Conservation (phyloP, 1,284 basidiomycete genomes). For the Sporisorium sorghi region DNA sequence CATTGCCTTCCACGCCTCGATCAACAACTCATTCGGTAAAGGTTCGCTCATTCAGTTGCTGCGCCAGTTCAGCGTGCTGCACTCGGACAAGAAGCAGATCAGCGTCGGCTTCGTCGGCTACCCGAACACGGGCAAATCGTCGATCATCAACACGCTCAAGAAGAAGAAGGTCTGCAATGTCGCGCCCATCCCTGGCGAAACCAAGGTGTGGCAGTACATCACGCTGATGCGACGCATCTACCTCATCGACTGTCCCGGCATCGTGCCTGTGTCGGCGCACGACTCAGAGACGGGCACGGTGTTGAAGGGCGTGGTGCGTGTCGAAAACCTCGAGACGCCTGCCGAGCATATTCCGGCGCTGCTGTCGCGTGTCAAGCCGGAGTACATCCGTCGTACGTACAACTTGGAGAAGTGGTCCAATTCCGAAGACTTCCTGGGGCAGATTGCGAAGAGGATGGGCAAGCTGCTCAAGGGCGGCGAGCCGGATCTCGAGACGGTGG, state of each 20-base stretch:
- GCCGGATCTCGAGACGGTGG: constrained; percentile 89
- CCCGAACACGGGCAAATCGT: constrained; percentile 97
- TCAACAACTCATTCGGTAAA: constrained; percentile 98
- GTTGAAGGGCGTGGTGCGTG: constrained; percentile 94
- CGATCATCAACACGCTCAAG: constrained; percentile 98
- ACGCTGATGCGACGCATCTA: constrained; percentile 95
- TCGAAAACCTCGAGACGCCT: constrained; percentile 92
- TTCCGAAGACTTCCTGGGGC: constrained; percentile 81
- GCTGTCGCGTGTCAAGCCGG: constrained; percentile 87
- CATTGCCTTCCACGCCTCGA: constrained; percentile 97
- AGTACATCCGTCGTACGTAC: constrained; percentile 93
- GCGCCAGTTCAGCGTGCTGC: constrained; percentile 94
- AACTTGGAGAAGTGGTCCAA: constrained; percentile 73
- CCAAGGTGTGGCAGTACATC: constrained; percentile 99
- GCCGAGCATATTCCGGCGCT: constrained; percentile 92
- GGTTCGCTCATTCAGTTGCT: constrained; percentile 96
- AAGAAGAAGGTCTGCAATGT: constrained; percentile 97
- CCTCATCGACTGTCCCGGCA: constrained; percentile 98
- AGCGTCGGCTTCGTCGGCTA: constrained; percentile 98
- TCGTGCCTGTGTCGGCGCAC: constrained; percentile 90
- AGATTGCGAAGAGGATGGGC: constrained; percentile 89
- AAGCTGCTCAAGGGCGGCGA: constrained; percentile 93
- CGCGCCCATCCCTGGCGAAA: constrained; percentile 97
- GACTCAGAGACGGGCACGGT: constrained; percentile 94
- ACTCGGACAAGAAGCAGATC: constrained; percentile 99